Evolutionary conservation across 2,329 filamentous ascomycete genomes (phyloP), one percentile per base, ranked within the genome.

Genomic region (Fusarium sp.): DNA sequence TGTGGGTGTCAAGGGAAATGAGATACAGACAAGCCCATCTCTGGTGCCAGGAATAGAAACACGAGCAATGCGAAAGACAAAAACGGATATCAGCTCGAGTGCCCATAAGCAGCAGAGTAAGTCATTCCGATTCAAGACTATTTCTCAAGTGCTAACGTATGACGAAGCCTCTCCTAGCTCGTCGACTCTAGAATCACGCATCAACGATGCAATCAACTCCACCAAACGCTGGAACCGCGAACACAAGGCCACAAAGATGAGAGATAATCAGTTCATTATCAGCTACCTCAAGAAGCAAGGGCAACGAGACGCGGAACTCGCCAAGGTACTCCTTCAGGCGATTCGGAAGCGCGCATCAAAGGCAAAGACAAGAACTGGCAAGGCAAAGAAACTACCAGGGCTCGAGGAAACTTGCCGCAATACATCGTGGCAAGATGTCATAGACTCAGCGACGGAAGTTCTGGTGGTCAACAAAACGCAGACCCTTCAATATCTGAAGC

Each of bases 141-240:
- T 22, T 27, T 12, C 33, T 15, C 22, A 29, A 31, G 15, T 39
- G 42, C 61, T 70, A n/a, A 75, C 42, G 13, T 31, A 25, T 17
- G 33, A 5, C 44, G 65, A 68, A 68, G 72, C 25, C 29, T 45
- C 41, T 60, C 44, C 50, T 8, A 8, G 17, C 20, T 49, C 41
- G 14, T 55, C 46, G 14, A 55, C 60, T 18, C 55, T 68, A 45
- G 71, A 74, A 10, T 54, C 55, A 7, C 81, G 81, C 41, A 79
- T 83, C 47, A 65, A 75, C n/a, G 81, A 83, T 41, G 67, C 80
- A 22, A 76, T 83, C 63, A 73, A 72, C 56, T 83, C 81, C 1
- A 83, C 81, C 15, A 78, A 80, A 45, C 80, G 81, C 42, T 83
- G 81, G 81, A 81, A 83, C 67, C 75, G 75, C 33, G 81, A 83